These are phyloP conservation scores for Coniferiporia sulphurascens DNA, from an alignment of 1,284 basidiomycete genomes.

Conservation along the genomic window DNA sequence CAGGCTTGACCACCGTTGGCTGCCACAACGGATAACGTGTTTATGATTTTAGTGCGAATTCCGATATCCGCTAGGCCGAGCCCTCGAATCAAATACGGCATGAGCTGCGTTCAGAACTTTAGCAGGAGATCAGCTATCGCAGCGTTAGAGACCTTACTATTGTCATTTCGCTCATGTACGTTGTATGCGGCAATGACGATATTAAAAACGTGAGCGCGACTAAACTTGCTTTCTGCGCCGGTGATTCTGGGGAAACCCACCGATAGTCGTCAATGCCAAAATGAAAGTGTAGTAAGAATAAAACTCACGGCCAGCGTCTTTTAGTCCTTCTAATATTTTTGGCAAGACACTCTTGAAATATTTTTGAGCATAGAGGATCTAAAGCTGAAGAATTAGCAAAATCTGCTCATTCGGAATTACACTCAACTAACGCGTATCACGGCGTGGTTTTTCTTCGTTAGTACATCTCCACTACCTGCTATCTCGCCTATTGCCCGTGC, in stretches of 20 bases:
- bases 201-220: conserved; percentile 83
- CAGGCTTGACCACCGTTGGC: conserved; percentile 41
- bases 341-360: conserved; percentile 76
- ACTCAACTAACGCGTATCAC: conserved; percentile 58
- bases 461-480: conserved; percentile 50
- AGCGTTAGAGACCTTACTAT: conserved; percentile 40
- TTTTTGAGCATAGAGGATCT: conserved; percentile 86
- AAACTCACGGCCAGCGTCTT: conserved; percentile 38
- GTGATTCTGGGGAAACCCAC: conserved; percentile 32
- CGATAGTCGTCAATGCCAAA: background rate
- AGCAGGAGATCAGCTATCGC: conserved; percentile 4
- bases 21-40: conserved; percentile 71
- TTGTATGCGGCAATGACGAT: conserved; percentile 71
- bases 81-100: conserved; percentile 85
- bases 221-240: conserved; percentile 67
- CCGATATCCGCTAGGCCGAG: conserved; percentile 71
- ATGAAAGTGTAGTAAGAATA: background rate
- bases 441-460: conserved; percentile 75
- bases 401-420: background rate
- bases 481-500: conserved; percentile 71
- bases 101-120: conserved; percentile 48
- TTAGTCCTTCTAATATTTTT: conserved; percentile 62
- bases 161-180: conserved; percentile 65
- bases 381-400: background rate
- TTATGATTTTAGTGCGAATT: conserved; percentile 77